These are phyloP conservation scores for Mortierella sp. DNA, from an alignment of 371 early-diverging fungal genomes.

Conservation along the genomic window DNA sequence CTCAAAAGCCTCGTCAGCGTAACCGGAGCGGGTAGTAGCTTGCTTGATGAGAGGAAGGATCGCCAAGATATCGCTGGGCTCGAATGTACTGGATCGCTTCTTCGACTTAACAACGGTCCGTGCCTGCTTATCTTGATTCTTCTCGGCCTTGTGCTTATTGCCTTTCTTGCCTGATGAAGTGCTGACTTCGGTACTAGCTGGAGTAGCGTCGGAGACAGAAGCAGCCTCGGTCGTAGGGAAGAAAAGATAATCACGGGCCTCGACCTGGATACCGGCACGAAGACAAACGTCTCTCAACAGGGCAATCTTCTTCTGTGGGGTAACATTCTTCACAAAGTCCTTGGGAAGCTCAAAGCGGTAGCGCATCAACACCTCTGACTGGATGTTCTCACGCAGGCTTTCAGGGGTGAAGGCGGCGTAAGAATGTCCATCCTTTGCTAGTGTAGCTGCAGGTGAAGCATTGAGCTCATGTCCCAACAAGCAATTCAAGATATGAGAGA, in stretches of 20 bases:
- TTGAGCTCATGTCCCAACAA: conserved; percentile 73
- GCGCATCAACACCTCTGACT: conserved; percentile 71
- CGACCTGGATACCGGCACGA: conserved; percentile 87
- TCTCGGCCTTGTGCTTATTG: conserved; percentile 50
- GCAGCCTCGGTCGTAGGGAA: conserved; percentile 60
- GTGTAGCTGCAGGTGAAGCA: conserved; percentile 58
- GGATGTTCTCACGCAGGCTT: conserved; percentile 63
- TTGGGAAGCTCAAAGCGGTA: conserved; percentile 79
- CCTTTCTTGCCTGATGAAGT: conserved; percentile 43
- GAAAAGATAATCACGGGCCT: conserved; percentile 78
- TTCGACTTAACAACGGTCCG: conserved; percentile 43
- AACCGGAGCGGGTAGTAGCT: conserved; percentile 69
- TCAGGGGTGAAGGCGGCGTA: conserved; percentile 70
- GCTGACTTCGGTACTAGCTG: conserved; percentile 12
- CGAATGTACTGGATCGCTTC: conserved; percentile 65
- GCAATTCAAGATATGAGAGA: conserved; percentile 88
- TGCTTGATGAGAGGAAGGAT: conserved; percentile 87
- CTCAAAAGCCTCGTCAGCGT: conserved; percentile 92
- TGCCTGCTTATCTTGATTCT: conserved; percentile 58
- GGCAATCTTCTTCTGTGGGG: conserved; percentile 66
- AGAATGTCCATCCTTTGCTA: conserved; percentile 55
- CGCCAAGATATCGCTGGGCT: conserved; percentile 81
- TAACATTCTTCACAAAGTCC: conserved; percentile 59
- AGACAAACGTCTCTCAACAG: conserved; percentile 86
- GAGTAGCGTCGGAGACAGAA: conserved; percentile 39